Evolutionary conservation across 208 protist genomes (phyloP).

Genomic region (Trichomonas vaginalis): DNA sequence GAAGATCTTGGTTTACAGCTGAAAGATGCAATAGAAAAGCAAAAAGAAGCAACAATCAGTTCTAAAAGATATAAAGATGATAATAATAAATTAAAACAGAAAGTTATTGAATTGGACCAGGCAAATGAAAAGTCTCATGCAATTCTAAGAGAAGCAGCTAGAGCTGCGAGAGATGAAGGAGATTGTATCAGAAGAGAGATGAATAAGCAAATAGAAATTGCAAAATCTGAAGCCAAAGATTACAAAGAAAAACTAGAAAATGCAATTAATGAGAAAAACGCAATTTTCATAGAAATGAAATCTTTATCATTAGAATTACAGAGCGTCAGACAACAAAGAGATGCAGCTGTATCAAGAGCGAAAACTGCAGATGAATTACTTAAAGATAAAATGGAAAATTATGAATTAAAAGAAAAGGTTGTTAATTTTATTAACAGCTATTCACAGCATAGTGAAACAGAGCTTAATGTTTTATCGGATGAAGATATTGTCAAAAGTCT

Average conservation of each 20-base stretch:
- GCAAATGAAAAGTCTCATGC: background rate
- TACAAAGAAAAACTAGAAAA: background rate
- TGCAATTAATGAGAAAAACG: background rate
- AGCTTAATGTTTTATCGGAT: background rate
- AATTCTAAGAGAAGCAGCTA: background rate
- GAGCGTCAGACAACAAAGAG: background rate
- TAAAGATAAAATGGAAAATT: background rate
- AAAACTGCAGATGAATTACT: background rate
- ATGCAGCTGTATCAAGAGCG: background rate
- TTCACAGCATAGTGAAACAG: background rate
- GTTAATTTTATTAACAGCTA: background rate
- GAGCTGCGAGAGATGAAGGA: background rate
- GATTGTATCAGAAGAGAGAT: background rate
- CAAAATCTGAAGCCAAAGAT: background rate
- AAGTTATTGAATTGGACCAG: background rate
- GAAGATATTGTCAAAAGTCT: background rate
- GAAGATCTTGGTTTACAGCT: background rate
- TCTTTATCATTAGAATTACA: background rate
- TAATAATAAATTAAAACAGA: background rate
- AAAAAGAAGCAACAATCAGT: background rate
- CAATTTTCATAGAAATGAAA: background rate
- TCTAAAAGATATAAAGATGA: background rate
- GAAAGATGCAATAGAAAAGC: background rate
- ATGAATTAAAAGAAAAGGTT: background rate
- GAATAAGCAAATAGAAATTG: background rate